Evolutionary conservation across 2,329 filamentous ascomycete genomes (phyloP), one percentile per base, ranked within the genome.

Genomic region (Colletotrichum musicola): DNA sequence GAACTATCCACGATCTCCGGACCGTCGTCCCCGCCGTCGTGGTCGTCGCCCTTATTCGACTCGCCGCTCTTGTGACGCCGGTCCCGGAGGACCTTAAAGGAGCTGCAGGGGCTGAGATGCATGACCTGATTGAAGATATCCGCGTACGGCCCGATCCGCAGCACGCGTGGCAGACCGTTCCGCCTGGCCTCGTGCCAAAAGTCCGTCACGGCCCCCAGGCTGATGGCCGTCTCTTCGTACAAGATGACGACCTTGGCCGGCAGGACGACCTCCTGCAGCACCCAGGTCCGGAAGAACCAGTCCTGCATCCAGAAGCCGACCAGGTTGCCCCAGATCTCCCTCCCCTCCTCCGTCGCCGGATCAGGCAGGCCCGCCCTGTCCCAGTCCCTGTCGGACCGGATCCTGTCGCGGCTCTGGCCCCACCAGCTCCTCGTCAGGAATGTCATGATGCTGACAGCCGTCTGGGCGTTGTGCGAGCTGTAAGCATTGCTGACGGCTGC

Each of bases 211-310:
- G 64, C 64, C 6, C 62, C 58, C 4, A 67, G n/a, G 16, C 51
- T 67, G 30, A 67, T 57, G 2, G 58, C 64, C 9, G 51, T 56
- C 4, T 35, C 10, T 2, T 42, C 58, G 6, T 62, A 62, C 1
- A 67, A 18, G 4, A 67, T 44, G 5, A 67, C 59, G 4, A 67
- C 58, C 22, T 62, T 67, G 14, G 25, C n/a, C 14, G 58, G 47
- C 4, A 67, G 44, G 3, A 62, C 30, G 14, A 67, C 64, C 9
- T 62, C 64, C n/a, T 67, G 64, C n/a, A 67, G 58, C 20, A 67
- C 58, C 64, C 64, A 67, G 1, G 64, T 67, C 2, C 64, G 58
- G 44, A 67, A 62, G 38, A 62, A 67, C 64, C 64, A 67, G 35
- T 67, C 64, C 4, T 61, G 59, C 4, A 22, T 42, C 64, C 64